Conservation (phyloP, 208 protist species). For the Trypanosomatidae sp. region DNA sequence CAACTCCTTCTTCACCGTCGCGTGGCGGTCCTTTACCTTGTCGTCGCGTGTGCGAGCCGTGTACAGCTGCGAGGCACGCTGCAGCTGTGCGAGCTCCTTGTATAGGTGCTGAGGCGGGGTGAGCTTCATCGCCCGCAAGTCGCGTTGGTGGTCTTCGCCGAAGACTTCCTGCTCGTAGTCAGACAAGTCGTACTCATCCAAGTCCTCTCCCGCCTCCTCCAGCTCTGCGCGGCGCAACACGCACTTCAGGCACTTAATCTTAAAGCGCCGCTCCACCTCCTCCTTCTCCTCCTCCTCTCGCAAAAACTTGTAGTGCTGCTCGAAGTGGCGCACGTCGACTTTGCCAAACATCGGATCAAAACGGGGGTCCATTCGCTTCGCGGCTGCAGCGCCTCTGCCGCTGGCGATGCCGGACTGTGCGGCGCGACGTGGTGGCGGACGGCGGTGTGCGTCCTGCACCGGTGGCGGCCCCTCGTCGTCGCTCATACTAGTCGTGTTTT, state of each 20-base stretch:
- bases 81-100: slow-evolving; percentile 58
- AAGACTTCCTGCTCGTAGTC: slow-evolving; percentile 78
- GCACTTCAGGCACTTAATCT: slow-evolving; percentile 69
- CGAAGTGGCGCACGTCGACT: slow-evolving; percentile 51
- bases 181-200: slow-evolving; percentile 84
- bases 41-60: slow-evolving; percentile 39
- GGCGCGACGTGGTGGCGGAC: slow-evolving; percentile 24
- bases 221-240: slow-evolving; percentile 69
- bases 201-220: slow-evolving; percentile 64
- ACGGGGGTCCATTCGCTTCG: slow-evolving; percentile 57
- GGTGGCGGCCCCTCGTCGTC: slow-evolving; percentile 76
- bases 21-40: slow-evolving; percentile 36
- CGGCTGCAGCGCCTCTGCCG: slow-evolving; percentile 1
- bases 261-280: slow-evolving; percentile 56
- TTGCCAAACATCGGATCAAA: slow-evolving; percentile 71
- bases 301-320: slow-evolving; percentile 83
- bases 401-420: background rate
- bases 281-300: slow-evolving; percentile 71
- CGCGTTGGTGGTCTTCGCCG: slow-evolving; percentile 63
- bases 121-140: slow-evolving; percentile 55
- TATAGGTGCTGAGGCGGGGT: slow-evolving; percentile 52
- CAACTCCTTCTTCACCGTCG: slow-evolving; percentile 47
- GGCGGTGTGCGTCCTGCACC: slow-evolving; percentile 58
- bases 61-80: slow-evolving; percentile 76
- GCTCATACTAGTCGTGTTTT: no score